Conservation (phyloP, 768 basidiomycete species). For the Tulasnella sp. region DNA sequence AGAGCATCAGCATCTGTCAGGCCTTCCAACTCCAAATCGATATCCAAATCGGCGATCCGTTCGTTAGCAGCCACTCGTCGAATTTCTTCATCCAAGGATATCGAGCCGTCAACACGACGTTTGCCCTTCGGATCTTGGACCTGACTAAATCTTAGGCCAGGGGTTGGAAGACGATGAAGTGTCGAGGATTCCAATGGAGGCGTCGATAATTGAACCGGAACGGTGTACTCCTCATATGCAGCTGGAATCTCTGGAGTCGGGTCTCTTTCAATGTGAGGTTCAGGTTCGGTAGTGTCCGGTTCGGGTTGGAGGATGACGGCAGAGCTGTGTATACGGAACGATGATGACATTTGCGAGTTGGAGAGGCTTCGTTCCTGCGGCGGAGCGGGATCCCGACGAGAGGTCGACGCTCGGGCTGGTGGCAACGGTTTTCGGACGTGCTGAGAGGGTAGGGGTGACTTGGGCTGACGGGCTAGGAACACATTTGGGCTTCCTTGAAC, state of each 20-base stretch:
- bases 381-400: background rate
- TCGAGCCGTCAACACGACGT: background rate
- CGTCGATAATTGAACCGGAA: background rate
- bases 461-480: background rate
- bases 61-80: slow-evolving; percentile 16
- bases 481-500: background rate
- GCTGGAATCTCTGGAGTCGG: background rate
- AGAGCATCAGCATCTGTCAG: background rate
- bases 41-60: slow-evolving; percentile 11
- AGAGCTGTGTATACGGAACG: background rate
- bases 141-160: background rate
- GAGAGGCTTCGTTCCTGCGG: background rate
- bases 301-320: background rate
- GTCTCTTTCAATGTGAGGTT: background rate
- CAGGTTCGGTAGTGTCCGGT: background rate
- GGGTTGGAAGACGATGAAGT: background rate
- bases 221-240: background rate
- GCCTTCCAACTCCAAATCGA: slow-evolving; percentile 2
- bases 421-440: background rate
- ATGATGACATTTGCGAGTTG: background rate
- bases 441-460: background rate
- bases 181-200: background rate
- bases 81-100: slow-evolving; percentile 17
- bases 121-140: background rate
- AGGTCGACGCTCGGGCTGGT: background rate